Percentiles rank a stretch among this genome's conserved stretches.
phyloP scores from a whole-genome alignment of 164 flowering plant genomes.

The Aristolochia contorta region DNA sequence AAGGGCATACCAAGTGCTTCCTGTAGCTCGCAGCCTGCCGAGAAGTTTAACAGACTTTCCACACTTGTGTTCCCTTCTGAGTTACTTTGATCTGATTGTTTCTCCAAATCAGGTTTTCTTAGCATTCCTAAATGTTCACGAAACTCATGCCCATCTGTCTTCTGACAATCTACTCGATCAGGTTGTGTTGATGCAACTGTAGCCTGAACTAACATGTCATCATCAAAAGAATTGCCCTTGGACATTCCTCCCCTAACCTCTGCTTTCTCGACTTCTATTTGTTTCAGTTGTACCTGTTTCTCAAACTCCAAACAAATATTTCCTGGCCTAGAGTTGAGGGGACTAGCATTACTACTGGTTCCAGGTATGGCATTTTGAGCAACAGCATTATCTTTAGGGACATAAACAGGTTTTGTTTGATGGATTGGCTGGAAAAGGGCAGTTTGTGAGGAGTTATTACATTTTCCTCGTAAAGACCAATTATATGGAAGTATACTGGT shows the following conservation, averaged over 20 bases:
- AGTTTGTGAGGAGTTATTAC: not conserved
- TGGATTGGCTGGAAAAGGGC: not conserved
- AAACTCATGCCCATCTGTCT: no score
- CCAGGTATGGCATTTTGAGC: no score
- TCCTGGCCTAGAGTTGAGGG: no score
- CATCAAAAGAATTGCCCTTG: no score
- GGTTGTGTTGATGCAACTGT: not conserved
- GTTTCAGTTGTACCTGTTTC: no score
- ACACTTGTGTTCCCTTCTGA: not conserved
- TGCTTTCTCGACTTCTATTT: no score
- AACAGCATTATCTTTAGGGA: no score
- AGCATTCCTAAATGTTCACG: no score
- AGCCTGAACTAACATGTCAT: not conserved
- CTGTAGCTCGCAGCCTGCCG: constrained; percentile 37
- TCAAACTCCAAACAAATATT: no score
- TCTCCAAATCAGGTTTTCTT: constrained; percentile 1
- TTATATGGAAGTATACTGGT: no score
- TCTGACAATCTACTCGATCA: not conserved
- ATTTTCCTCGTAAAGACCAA: not conserved
- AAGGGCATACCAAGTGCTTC: constrained; percentile 43
- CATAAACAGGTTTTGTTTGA: not conserved
- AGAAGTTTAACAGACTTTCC: constrained; percentile 23
- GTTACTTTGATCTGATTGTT: not conserved
- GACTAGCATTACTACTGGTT: no score
- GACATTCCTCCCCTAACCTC: no score